Base-by-base conservation (phyloP, 352 stramenopile species). In the Lagenidium sp. region DNA sequence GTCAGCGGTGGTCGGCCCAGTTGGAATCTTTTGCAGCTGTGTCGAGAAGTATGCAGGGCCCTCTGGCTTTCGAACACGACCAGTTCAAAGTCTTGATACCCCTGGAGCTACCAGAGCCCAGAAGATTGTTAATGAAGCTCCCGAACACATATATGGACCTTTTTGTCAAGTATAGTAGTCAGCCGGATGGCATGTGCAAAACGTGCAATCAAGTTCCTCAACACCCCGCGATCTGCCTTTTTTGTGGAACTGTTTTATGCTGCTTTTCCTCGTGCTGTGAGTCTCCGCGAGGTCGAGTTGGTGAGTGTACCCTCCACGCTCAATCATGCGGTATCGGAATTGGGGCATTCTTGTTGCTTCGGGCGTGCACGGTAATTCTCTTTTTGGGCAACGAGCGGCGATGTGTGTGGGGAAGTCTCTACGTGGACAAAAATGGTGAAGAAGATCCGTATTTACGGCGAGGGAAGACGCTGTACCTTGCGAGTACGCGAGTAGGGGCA, bases 361-460 rank as follows among this genome's bases (percentile, higher is more conserved):
- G 75, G 20, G 79, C 79, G 11, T 92, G 79, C 36, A 89, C 79
- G 3, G 79, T 91, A 43, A 76, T 92, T 25, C 51, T 92, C n/a
- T 85, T 92, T 23, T 45, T 92, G 30, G 79, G 79, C 5, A 85
- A 89, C 41, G 74, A 85, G 53, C 61, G 76, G 2, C 74, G 79
- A 30, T 89, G 79, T 34, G 75, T 92, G 12, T 92, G 79, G 76
- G 79, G 76, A 15, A 86, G 71, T 53, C 47, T 92, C 25, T 89
- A 92, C 48, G 67, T 92, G 24, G 79, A 92, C 63, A 84, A 83
- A 53, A 92, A 92, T 41, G 76, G 74, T 38, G 79, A 92, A 63
- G 79, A 92, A 50, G 79, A 92, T 37, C 69, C 72, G 31, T 88
- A 92, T 24, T 50, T 92, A 37, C 68, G 79, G 19, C 69, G 79